A percentile compares a stretch with the other conserved stretches of the same genome.
phyloP scores from a whole-genome alignment of 257 asterid genomes.

The Ballota nigra region DNA sequence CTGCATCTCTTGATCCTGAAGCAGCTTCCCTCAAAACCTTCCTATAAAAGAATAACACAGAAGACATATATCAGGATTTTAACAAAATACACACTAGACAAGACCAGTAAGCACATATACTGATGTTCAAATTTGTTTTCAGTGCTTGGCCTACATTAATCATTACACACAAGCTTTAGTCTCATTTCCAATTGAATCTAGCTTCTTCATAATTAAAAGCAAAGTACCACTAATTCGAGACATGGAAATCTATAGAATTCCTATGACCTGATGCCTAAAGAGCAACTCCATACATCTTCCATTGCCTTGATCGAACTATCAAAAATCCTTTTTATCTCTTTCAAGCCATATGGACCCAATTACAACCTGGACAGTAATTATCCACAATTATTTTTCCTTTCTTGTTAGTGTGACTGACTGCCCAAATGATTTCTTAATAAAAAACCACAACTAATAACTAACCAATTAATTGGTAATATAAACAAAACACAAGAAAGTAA shows the following conservation, averaged over 20 bases:
- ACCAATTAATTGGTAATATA: background rate
- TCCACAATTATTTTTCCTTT: background rate
- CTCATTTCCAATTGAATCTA: background rate
- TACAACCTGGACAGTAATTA: background rate
- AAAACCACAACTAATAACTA: background rate
- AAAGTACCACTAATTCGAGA: background rate
- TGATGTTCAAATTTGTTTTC: background rate
- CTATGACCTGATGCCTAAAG: background rate
- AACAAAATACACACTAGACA: background rate
- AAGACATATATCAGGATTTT: background rate
- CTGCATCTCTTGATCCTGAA: conserved; percentile 85
- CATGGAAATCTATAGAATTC: background rate
- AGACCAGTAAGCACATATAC: background rate
- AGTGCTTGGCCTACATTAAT: background rate
- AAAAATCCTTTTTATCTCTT: background rate
- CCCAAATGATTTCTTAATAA: background rate
- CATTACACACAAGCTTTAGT: background rate
- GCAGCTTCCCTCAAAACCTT: conserved; percentile 95
- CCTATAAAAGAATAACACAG: conserved; percentile 37
- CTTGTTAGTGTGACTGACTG: background rate
- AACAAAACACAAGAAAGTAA: background rate
- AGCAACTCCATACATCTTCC: background rate
- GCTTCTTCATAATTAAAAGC: background rate
- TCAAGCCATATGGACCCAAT: background rate
- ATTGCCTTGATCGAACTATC: background rate